Evolutionary conservation across 805 yeast genomes (phyloP), one percentile per base, ranked within the genome.

Genomic region (Saturnispora saitoi): DNA sequence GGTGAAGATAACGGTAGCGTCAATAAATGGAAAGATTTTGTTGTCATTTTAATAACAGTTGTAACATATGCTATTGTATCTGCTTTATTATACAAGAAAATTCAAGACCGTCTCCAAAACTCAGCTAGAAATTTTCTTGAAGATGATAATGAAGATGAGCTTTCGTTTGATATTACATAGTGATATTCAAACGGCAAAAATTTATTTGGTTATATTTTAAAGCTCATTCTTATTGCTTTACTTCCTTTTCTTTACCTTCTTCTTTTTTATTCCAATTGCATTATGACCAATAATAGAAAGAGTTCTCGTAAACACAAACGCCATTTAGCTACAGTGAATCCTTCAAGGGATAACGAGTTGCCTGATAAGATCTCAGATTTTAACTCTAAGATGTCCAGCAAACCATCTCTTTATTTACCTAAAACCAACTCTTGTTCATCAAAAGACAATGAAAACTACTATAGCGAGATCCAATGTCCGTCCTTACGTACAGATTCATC

Each of bases 11-110:
- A 80, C 34, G 52, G 47, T 11, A 31, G 53, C 7, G 58, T 71
- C 1, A 69, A 82, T 2, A 76, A 76, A 57, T 39, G 82, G n/a
- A 68, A 84, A 8, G 91, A 88, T 60, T 47, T 83, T 2, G 24
- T 79, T 1, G 77, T 89, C 43, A 76, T 89, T 1, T 3, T 77
- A 0, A 52, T 83, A 4, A 80, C 96, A 0, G 69, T 68, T 3
- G 40, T 63, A 0, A 77, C 84, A 0, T 73, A 87, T 5, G 66
- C 75, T 0, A 51, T 69, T 8, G 82, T 91, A 0, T 81, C 93
- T 1, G 81, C 78, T 68, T 49, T 86, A 10, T 72, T 90, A 8
- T 89, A 86, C 64, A 62, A 66, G 40, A 78, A 77, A 51, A 69
- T 77, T 72, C 71, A 71, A 28, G 20, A 41, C 5, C 40, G 45